Base-by-base conservation (phyloP, 192 early-diverging fungal genomes). In the Podila epicladia region DNA sequence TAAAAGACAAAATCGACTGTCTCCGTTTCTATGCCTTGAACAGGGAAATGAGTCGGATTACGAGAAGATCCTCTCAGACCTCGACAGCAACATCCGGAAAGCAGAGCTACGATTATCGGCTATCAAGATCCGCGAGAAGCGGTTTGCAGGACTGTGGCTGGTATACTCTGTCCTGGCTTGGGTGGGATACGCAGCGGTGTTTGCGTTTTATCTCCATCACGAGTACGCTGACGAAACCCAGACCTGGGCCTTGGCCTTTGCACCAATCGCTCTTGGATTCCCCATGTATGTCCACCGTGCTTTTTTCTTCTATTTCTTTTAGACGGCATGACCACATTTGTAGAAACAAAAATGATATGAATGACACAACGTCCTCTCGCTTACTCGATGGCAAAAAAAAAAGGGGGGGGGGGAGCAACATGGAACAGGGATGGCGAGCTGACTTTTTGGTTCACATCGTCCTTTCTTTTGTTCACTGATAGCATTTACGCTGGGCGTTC, bases 71-170 rank as follows among this genome's bases (percentile, higher is more conserved):
- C 83, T 93, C 26, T 90, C 88, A 31, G 87, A 90, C 49, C 87
- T 94, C 8, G 91, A 92, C 67, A 87, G 78, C 31, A 88, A 92
- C 50, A 89, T 91, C 57, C 83, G 92, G 60, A 86, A 82, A 31
- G 83, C 92, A 9, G 91, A 94, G 69, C 62, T 85, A 32, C 82
- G 88, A 80, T 85, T 93, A 50, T 87, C 88, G 48, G 92, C 90
- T 68, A 90, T 92, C 62, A 87, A 88, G 71, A 82, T 93, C 11
- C 82, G 90, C 4, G 88, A 93, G 62, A 87, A 84, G 31, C 70
- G 87, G n/a, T 68, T 89, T 5, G 61, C 85, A 58, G 72, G 86
- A 15, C 74, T 85, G 51, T 93, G 87, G 85, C 77, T 92, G 20
- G 83, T 87, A 4, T 93, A 93, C 64, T 83, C 89, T 11, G 66